Base-by-base conservation (phyloP, 306 rosid species). In the Datisca glomerata region DNA sequence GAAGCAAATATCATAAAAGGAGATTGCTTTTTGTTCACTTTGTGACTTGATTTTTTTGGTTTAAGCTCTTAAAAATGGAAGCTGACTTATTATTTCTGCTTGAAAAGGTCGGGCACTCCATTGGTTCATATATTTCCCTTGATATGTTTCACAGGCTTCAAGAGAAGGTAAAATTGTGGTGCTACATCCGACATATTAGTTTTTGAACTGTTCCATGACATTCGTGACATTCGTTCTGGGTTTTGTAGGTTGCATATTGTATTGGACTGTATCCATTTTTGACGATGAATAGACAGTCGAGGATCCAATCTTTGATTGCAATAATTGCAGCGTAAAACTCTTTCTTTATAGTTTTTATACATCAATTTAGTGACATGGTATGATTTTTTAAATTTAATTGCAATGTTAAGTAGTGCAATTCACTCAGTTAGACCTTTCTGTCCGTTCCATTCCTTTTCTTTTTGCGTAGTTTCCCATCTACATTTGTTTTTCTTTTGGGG, bases 181-280 rank as follows among this genome's bases (percentile, higher is more conserved):
- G n/a, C n/a, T n/a, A n/a, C n/a, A n/a, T n/a, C n/a, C n/a, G n/a
- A n/a, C n/a, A n/a, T n/a, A n/a, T n/a, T n/a, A n/a, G n/a, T n/a
- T n/a, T n/a, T n/a, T n/a, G n/a, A n/a, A n/a, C n/a, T n/a, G n/a
- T n/a, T n/a, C n/a, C n/a, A n/a, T n/a, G n/a, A n/a, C n/a, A n/a
- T n/a, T n/a, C n/a, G n/a, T 70, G 60, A 31, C 51, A 55, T 56
- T 42, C 53, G 51, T 43, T 37, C 43, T 38, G 53, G 55, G 50
- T n/a, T 32, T 56, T 56, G 51, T 54, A 89, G 97, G 93, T 84
- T 59, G 67, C 58, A 50, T 77, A 52, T 66, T 83, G 75, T 41
- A 29, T 77, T 41, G 93, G 79, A 36, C 68, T 83, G 24, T 75
- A 83, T 72, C 95, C 97, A n/a, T 89, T 89, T 80, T 60, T 89